phyloP scores from a whole-genome alignment of 306 rosid species.

The Vachellia pachyceras region DNA sequence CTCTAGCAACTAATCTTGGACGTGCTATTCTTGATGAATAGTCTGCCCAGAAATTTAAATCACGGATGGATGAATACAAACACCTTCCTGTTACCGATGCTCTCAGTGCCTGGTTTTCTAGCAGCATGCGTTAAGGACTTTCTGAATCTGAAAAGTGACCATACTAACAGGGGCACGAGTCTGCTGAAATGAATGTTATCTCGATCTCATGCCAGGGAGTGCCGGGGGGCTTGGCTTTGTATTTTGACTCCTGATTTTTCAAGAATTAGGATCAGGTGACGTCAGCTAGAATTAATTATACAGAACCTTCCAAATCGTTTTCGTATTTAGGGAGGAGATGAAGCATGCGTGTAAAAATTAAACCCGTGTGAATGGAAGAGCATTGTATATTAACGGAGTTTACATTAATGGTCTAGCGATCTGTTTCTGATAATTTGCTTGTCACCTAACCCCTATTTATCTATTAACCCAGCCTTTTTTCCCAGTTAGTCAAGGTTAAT shows the following conservation, averaged over 20 bases:
- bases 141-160: background rate
- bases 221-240: background rate
- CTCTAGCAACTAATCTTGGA: constrained; percentile 87
- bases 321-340: background rate
- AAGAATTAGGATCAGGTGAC: background rate
- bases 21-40: constrained; percentile 82
- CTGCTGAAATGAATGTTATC: no score
- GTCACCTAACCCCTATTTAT: no score
- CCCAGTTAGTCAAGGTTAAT: background rate
- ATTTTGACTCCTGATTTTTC: constrained; percentile 2
- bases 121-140: constrained; percentile 9
- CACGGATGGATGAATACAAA: background rate
- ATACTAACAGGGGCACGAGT: background rate
- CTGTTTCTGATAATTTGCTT: background rate
- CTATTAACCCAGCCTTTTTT: background rate
- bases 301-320: background rate
- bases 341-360: background rate
- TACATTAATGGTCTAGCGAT: background rate
- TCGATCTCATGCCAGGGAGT: no score
- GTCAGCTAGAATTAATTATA: constrained; percentile 2
- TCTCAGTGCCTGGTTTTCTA: constrained; percentile 1
- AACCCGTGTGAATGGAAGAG: background rate
- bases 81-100: background rate
- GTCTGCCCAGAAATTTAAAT: constrained; percentile 24
- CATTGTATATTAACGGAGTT: background rate